phyloP scores from a whole-genome alignment of 2,329 filamentous ascomycete genomes.

The Sporothrix inflata region DNA sequence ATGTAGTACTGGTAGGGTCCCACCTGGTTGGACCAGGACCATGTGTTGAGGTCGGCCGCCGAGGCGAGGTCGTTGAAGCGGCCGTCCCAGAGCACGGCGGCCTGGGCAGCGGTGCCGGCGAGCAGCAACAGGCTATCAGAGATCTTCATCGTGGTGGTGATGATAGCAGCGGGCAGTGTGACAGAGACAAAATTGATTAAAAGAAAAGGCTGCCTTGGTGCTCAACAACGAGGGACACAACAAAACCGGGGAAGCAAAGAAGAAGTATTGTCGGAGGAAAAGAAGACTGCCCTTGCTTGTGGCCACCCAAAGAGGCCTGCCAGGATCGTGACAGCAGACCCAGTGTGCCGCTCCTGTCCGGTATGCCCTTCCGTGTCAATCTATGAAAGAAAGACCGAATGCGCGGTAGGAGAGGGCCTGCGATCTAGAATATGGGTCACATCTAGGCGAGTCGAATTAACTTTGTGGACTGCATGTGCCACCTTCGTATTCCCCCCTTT shows the following conservation, averaged over 20 bases:
- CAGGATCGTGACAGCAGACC: not conserved
- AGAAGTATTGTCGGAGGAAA: not conserved
- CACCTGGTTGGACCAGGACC: conserved; percentile 70
- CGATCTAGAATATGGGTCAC: not conserved
- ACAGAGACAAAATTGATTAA: not conserved
- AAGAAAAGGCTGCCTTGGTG: not conserved
- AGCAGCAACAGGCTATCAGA: conserved; percentile 20
- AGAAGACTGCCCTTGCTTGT: not conserved
- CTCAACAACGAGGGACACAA: not conserved
- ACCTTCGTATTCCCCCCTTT: not conserved
- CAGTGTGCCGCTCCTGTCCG: not conserved
- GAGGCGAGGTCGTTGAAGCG: conserved; percentile 64
- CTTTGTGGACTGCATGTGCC: not conserved
- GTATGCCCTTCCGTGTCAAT: not conserved
- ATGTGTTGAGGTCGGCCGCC: conserved; percentile 59
- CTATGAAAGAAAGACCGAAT: not conserved
- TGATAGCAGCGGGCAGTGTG: not conserved
- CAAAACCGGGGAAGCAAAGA: not conserved
- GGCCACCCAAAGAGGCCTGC: not conserved
- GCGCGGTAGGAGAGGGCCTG: not conserved
- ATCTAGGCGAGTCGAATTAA: not conserved
- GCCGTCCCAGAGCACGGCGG: conserved; percentile 59
- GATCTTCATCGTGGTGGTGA: conserved; percentile 20
- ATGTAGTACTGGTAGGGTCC: conserved; percentile 78
- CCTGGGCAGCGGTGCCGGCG: conserved; percentile 32